A percentile compares a stretch with the other conserved stretches of the same genome.
Evolutionary conservation across 768 basidiomycete species (phyloP).

Genomic region (Tephrocybe sp.): DNA sequence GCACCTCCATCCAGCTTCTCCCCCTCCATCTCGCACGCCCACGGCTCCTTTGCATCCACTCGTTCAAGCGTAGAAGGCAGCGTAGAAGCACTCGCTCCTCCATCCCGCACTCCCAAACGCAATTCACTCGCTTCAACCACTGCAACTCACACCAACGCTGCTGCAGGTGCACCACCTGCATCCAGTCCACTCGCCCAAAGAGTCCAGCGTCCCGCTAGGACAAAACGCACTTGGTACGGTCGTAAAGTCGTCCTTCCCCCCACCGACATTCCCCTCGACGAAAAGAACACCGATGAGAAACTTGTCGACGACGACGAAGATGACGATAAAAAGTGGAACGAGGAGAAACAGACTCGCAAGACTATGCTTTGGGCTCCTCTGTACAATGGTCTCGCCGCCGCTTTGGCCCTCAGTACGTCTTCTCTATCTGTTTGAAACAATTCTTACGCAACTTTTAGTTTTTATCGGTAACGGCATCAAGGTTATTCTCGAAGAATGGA

Average conservation of each 20-base stretch:
- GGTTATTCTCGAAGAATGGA: conserved; percentile 61
- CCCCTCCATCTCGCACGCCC: background rate
- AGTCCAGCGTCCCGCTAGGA: background rate
- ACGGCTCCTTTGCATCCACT: conserved; percentile 8
- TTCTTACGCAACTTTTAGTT: conserved; percentile 37
- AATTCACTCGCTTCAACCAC: conserved; percentile 2
- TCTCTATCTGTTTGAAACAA: conserved; percentile 32
- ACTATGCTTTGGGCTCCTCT: conserved; percentile 58
- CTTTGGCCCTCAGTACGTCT: conserved; percentile 47
- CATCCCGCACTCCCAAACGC: background rate
- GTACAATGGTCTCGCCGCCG: conserved; percentile 64
- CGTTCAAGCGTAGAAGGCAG: conserved; percentile 17
- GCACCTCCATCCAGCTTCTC: conserved; percentile 25
- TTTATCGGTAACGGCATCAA: conserved; percentile 66
- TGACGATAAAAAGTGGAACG: conserved; percentile 11
- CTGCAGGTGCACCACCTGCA: too few relatives aligned
- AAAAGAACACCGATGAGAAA: conserved; percentile 4
- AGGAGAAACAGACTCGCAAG: conserved; percentile 17
- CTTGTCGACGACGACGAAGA: conserved; percentile 2
- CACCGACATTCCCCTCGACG: background rate
- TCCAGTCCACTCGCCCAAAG: background rate
- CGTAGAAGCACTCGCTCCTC: conserved; percentile 8
- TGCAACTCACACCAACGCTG: background rate
- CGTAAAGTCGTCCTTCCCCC: conserved; percentile 39
- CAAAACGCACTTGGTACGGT: conserved; percentile 53